Percentiles rank a stretch among this genome's conserved stretches.
Evolutionary conservation across 1,284 basidiomycete species (phyloP).

Genomic region (Rhodotorula sp.): DNA sequence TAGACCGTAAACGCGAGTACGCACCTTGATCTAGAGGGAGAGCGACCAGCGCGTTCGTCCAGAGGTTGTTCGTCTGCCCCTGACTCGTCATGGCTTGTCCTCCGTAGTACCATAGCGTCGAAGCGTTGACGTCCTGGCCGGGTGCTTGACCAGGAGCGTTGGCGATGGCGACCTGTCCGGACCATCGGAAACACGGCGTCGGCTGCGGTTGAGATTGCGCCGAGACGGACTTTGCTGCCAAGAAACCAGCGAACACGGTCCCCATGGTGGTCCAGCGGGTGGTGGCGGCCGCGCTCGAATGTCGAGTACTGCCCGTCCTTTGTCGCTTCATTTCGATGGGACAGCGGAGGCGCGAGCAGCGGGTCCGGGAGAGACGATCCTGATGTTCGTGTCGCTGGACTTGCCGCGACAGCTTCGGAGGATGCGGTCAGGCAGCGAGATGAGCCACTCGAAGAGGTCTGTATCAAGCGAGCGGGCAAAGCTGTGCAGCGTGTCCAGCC

Average conservation of each 20-base stretch:
- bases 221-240: background rate
- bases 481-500: too few species aligned
- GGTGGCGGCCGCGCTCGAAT: background rate
- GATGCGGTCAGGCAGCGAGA: too few species aligned
- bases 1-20: background rate
- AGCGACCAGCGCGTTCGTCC: slow-evolving; percentile 44
- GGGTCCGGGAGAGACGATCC: too few species aligned
- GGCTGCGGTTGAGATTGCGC: slow-evolving; percentile 24
- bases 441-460: too few species aligned
- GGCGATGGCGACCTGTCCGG: slow-evolving; percentile 27
- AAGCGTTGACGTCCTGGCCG: slow-evolving; percentile 3
- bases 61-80: slow-evolving; percentile 33
- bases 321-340: too few species aligned
- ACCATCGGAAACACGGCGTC: slow-evolving; percentile 27
- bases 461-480: too few species aligned
- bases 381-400: too few species aligned
- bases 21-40: slow-evolving; percentile 32
- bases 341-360: too few species aligned
- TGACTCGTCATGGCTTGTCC: slow-evolving; percentile 36
- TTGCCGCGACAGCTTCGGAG: too few species aligned
- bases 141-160: slow-evolving; percentile 11
- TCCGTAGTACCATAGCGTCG: slow-evolving; percentile 39
- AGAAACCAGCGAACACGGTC: background rate
- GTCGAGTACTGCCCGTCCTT: too few species aligned
- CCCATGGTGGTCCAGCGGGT: background rate